Evolutionary conservation across 2,329 filamentous ascomycete species (phyloP), one percentile per base, ranked within the genome.

Genomic region (Escovopsis sp.): DNA sequence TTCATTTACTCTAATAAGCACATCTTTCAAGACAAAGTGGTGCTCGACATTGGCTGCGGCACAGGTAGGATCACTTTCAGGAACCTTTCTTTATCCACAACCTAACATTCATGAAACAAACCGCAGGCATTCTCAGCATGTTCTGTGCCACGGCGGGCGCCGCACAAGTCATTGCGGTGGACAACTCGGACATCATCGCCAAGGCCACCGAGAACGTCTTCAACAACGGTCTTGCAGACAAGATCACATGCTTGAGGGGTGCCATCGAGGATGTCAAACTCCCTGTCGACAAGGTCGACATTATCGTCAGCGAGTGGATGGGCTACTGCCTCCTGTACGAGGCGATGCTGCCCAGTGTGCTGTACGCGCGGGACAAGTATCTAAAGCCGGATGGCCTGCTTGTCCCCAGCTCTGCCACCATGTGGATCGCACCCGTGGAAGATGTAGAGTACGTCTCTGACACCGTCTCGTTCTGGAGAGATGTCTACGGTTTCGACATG

Each of bases 231-330:
- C 74, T 94, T 32, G 71, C 75, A 24, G 69, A 79, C 51, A 70
- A 71, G 20, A 86, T 96, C 54, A 86, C 80, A 35, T 86, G 84
- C 52, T 67, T 94, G 39, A 76, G 80, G 48, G 88, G 89, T 32
- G 84, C 85, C 54, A 84, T 95, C 46, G 89, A 96, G 59, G 87
- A 95, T 50, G 83, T 94, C 42, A 70, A 64, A 43, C 71, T 87
- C 16, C 87, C 84, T 1, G 80, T 89, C 7, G 69, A 77, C 41
- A 69, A 88, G 54, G 88, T 95, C 37, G 89, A 96, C 62, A 81
- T 96, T 54, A 94, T 96, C 56, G 81, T 96, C 46, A 93, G 84
- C 45, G 88, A 96, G 61, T 96, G 88, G 88, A 96, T 96, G 88
- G 88, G 88, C 27, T 96, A 96, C 58, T 84, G 81, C 48, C 72